Conservation (phyloP, 2,329 filamentous ascomycete species). For the Thelonectria olida region DNA sequence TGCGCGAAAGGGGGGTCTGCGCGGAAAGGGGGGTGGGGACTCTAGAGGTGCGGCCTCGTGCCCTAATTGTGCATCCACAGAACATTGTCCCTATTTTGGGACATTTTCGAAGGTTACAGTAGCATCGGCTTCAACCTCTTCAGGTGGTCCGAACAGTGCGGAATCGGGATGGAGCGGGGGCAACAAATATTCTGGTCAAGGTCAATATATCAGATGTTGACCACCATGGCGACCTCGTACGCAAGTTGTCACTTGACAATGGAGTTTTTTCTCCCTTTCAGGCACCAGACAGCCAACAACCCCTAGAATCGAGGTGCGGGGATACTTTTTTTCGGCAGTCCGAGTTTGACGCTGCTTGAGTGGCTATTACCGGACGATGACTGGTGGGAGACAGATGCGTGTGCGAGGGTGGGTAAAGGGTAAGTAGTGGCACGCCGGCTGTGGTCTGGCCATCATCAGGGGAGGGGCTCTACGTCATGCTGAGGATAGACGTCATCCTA, state of each 20-base stretch:
- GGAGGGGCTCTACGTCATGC: conserved; percentile 33
- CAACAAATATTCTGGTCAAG: conserved; percentile 8
- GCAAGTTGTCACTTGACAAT: neutral
- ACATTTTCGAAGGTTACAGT: conserved; percentile 4
- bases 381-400: conserved; percentile 35
- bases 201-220: neutral
- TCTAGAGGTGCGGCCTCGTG: conserved; percentile 39
- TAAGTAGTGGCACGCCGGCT: conserved; percentile 34
- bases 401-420: conserved; percentile 33
- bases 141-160: neutral
- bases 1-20: too few relatives aligned
- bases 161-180: neutral
- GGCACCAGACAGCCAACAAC: neutral
- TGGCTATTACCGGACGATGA: conserved; percentile 25
- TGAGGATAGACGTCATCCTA: conserved; percentile 36
- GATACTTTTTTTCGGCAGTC: neutral
- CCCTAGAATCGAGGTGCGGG: neutral
- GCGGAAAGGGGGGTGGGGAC: too few relatives aligned
- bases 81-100: conserved; percentile 17
- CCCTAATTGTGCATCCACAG: conserved; percentile 43
- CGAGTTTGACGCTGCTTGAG: conserved; percentile 7
- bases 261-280: neutral
- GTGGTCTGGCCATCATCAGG: conserved; percentile 31
- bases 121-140: conserved; percentile 7
- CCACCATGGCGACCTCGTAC: neutral